phyloP scores from a whole-genome alignment of 495 filamentous ascomycete species.

The Aspergillus biplanus region DNA sequence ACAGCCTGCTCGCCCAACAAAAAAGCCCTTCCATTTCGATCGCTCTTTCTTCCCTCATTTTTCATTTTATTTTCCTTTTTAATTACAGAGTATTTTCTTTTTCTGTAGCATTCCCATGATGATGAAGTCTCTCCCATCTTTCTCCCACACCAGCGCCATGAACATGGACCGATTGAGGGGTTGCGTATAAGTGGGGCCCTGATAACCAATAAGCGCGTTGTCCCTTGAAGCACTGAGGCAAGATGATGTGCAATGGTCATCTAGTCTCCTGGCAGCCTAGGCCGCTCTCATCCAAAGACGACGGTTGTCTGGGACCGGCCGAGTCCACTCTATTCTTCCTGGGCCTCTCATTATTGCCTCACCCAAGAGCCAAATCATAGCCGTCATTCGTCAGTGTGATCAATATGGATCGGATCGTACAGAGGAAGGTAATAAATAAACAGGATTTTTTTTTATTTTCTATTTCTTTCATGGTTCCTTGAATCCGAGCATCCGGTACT shows the following conservation, averaged over 20 bases:
- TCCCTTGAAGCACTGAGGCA: slow-evolving; percentile 29
- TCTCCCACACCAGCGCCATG: slow-evolving; percentile 13
- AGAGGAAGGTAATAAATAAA: background rate
- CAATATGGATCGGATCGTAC: background rate
- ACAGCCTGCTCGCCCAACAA: too few relatives aligned
- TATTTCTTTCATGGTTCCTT: background rate
- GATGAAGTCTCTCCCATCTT: background rate
- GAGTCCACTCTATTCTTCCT: background rate
- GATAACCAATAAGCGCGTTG: slow-evolving; percentile 26
- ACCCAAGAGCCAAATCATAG: slow-evolving; percentile 2
- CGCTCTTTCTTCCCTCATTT: background rate
- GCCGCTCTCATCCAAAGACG: too few relatives aligned
- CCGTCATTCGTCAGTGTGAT: slow-evolving; percentile 10
- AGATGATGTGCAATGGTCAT: slow-evolving; percentile 34
- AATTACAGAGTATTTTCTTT: background rate
- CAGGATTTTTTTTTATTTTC: background rate
- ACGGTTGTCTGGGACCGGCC: too few relatives aligned
- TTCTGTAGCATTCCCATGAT: background rate
- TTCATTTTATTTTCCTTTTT: background rate
- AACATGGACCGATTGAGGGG: slow-evolving; percentile 29
- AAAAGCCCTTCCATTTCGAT: background rate
- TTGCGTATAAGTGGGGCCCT: slow-evolving; percentile 23
- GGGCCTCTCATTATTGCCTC: slow-evolving; percentile 25
- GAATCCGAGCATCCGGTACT: background rate
- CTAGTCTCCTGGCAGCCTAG: slow-evolving; percentile 13